These are phyloP conservation scores for Beauveria pseudobassiana DNA, from an alignment of 2,329 filamentous ascomycete genomes.

Conservation along the genomic window DNA sequence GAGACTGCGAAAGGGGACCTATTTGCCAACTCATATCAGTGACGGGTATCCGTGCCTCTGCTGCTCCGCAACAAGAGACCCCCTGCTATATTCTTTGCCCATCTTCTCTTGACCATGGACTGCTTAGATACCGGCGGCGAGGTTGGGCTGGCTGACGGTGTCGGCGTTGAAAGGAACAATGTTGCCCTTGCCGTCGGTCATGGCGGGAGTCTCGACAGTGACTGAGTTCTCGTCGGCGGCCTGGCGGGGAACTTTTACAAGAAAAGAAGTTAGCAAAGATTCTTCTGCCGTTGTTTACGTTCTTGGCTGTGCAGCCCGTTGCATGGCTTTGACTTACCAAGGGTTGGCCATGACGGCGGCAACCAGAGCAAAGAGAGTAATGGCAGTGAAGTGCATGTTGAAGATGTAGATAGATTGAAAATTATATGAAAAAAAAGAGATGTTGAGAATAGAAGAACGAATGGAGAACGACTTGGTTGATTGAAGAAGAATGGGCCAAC, in stretches of 20 bases:
- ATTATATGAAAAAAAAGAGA: background rate
- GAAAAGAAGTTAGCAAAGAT: background rate
- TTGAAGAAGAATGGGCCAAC: background rate
- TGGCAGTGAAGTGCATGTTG: conserved; percentile 47
- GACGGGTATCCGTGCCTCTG: background rate
- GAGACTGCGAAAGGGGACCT: background rate
- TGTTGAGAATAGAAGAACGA: background rate
- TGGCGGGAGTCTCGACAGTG: conserved; percentile 34
- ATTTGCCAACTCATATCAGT: background rate
- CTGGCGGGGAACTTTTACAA: conserved; percentile 12
- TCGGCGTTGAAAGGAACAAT: conserved; percentile 34
- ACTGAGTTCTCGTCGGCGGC: conserved; percentile 11
- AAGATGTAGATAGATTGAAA: conserved; percentile 15
- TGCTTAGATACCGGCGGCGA: conserved; percentile 28
- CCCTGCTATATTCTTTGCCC: background rate
- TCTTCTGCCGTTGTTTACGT: too few species aligned
- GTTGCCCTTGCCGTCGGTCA: conserved; percentile 36
- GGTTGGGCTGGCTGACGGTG: conserved; percentile 26
- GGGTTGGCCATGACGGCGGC: conserved; percentile 36
- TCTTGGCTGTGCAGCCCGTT: too few species aligned
- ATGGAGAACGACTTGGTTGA: background rate
- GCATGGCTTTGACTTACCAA: conserved; percentile 17
- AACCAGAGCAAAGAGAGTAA: conserved; percentile 40
- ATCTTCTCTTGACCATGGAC: background rate
- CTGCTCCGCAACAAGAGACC: background rate